A percentile compares a stretch with the other conserved stretches of the same genome.
These are phyloP conservation scores for Cercospora zeae-maydis DNA, from an alignment of 2,329 filamentous ascomycete genomes.

Conservation along the genomic window DNA sequence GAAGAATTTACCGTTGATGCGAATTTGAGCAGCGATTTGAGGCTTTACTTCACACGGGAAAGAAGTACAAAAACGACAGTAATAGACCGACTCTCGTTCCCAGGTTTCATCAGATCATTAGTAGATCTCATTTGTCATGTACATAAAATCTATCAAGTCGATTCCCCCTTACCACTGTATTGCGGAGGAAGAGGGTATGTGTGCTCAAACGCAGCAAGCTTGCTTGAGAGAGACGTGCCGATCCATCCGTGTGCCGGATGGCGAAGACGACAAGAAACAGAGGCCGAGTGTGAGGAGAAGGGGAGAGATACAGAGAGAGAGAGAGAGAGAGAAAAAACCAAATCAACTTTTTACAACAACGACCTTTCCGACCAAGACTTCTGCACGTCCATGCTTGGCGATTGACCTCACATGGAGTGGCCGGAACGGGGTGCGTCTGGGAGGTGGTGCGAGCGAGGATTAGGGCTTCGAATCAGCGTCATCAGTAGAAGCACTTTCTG, in stretches of 20 bases:
- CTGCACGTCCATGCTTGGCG: neutral
- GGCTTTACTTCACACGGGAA: too few species aligned
- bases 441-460: neutral
- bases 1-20: too few species aligned
- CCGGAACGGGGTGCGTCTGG: neutral
- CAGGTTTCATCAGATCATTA: too few species aligned
- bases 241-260: neutral
- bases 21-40: too few species aligned
- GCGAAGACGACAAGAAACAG: neutral
- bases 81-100: too few species aligned
- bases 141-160: too few species aligned
- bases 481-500: conserved; percentile 11
- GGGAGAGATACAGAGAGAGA: neutral
- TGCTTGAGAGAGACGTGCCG: too few species aligned
- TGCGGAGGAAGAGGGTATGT: too few species aligned
- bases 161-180: too few species aligned
- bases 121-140: too few species aligned
- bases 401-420: neutral
- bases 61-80: too few species aligned
- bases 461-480: neutral
- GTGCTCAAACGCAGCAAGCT: too few species aligned
- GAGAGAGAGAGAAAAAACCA: neutral
- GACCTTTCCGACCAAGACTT: neutral
- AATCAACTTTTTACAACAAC: neutral
- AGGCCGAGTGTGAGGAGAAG: neutral